These are phyloP conservation scores for Fallopia convolvulus DNA, from an alignment of 148 eudicot genomes.

Conservation along the genomic window DNA sequence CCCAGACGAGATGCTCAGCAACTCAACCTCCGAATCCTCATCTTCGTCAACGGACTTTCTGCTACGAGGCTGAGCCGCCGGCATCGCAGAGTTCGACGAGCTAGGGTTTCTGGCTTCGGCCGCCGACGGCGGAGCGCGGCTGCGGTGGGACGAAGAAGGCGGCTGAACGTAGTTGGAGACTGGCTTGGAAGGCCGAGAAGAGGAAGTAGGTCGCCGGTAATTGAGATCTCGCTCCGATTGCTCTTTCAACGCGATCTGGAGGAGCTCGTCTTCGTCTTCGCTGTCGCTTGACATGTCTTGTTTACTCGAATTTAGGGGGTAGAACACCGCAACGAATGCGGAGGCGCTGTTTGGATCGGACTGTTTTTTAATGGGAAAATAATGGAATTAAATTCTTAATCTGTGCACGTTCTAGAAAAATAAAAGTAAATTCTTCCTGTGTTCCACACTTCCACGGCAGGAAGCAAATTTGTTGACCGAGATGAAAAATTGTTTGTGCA, in stretches of 20 bases:
- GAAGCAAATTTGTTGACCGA: not conserved
- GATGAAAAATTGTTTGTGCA: no score
- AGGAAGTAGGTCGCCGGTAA: constrained; percentile 35
- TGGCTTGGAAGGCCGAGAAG: constrained; percentile 35
- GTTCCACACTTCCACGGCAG: not conserved
- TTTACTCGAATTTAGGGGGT: constrained; percentile 2
- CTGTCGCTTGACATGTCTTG: constrained; percentile 55
- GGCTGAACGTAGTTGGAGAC: constrained; percentile 75
- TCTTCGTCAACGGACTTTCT: constrained; percentile 57
- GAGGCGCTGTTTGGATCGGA: not conserved
- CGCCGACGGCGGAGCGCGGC: constrained; percentile 14
- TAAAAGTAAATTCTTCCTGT: not conserved
- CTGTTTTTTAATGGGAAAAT: not conserved
- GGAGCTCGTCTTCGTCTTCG: constrained; percentile 91
- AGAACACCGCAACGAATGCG: not conserved
- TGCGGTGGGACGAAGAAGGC: constrained; percentile 1
- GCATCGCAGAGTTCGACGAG: constrained; percentile 1
- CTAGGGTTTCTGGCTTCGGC: constrained; percentile 18
- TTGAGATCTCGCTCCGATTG: constrained; percentile 64
- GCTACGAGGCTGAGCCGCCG: constrained; percentile 17
- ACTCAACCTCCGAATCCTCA: constrained; percentile 88
- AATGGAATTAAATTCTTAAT: not conserved
- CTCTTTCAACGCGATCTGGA: constrained; percentile 85
- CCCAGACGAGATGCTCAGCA: constrained; percentile 90
- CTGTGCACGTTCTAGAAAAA: not conserved